phyloP scores from a whole-genome alignment of 768 basidiomycete species.

The Tubosaeta sp. region DNA sequence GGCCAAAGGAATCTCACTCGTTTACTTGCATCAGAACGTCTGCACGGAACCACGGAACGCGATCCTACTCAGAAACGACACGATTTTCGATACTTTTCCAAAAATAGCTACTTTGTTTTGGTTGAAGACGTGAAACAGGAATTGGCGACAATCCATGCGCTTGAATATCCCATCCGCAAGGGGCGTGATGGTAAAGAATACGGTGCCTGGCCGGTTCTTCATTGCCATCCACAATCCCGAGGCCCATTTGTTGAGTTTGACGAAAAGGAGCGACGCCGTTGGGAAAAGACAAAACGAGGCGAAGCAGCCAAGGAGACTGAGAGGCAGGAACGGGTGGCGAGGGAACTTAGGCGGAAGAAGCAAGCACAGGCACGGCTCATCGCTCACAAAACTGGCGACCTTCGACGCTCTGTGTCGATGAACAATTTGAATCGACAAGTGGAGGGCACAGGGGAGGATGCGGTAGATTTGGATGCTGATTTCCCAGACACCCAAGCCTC shows the following conservation, averaged over 20 bases:
- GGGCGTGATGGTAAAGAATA: conserved; percentile 49
- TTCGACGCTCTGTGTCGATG: conserved; percentile 74
- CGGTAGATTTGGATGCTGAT: conserved; percentile 41
- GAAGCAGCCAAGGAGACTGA: conserved; percentile 37
- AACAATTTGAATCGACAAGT: conserved; percentile 64
- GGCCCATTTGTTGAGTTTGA: conserved; percentile 76
- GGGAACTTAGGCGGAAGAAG: conserved; percentile 26
- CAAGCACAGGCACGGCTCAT: conserved; percentile 26
- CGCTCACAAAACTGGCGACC: conserved; percentile 42
- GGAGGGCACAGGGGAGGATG: conserved; percentile 38
- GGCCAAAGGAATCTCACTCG: conserved; percentile 51
- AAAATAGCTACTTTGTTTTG: conserved; percentile 72
- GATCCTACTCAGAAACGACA: conserved; percentile 86
- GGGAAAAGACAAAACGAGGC: conserved; percentile 50
- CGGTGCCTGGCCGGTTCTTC: conserved; percentile 77
- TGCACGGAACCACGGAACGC: conserved; percentile 84
- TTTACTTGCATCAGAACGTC: conserved; percentile 74
- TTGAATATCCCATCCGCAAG: conserved; percentile 68
- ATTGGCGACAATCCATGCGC: conserved; percentile 76
- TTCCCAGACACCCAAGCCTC: conserved; percentile 42
- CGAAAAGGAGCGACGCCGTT: conserved; percentile 64
- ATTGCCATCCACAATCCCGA: conserved; percentile 69
- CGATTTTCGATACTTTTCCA: conserved; percentile 84
- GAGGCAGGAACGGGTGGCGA: conserved; percentile 22
- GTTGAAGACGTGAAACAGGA: conserved; percentile 88